These are phyloP conservation scores for Auricularia sp. DNA, from an alignment of 768 basidiomycete species.

Conservation along the genomic window DNA sequence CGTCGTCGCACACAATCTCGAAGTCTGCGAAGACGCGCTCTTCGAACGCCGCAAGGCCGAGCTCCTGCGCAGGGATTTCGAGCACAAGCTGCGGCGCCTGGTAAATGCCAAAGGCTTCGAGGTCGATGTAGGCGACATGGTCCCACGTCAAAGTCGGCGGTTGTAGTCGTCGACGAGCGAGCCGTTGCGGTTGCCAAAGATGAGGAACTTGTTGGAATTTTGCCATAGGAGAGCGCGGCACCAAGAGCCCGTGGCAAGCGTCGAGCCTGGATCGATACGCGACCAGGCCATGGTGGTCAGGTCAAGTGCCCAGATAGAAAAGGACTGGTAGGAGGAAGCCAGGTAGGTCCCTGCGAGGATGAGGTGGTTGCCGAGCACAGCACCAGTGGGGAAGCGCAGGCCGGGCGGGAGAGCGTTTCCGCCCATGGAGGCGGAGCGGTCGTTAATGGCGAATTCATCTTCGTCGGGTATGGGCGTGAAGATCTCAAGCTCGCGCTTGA, in stretches of 20 bases:
- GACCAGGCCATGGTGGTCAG: constrained; percentile 75
- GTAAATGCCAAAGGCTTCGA: constrained; percentile 95
- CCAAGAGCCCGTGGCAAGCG: constrained; percentile 85
- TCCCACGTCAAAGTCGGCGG: constrained; percentile 85
- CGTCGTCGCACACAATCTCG: constrained; percentile 87
- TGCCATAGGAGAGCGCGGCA: constrained; percentile 81
- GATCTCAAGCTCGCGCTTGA: constrained; percentile 89
- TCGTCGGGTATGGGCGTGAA: constrained; percentile 70
- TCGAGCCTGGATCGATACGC: constrained; percentile 79
- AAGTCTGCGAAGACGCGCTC: constrained; percentile 80
- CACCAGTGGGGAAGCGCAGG: constrained; percentile 90
- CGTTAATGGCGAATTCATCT: constrained; percentile 60
- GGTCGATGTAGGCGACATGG: constrained; percentile 79
- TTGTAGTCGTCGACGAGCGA: constrained; percentile 91
- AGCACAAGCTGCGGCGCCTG: constrained; percentile 51
- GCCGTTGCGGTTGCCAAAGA: constrained; percentile 83
- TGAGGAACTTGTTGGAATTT: constrained; percentile 69
- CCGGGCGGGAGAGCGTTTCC: constrained; percentile 84
- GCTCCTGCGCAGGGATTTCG: constrained; percentile 66
- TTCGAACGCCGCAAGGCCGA: constrained; percentile 76
- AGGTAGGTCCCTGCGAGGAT: constrained; percentile 95
- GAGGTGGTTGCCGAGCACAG: constrained; percentile 80
- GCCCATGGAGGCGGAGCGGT: constrained; percentile 72
- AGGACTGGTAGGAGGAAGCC: constrained; percentile 87
- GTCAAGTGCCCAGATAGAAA: constrained; percentile 94